Evolutionary conservation across 116 monocot species (phyloP).

Genomic region (Iris pallida): DNA sequence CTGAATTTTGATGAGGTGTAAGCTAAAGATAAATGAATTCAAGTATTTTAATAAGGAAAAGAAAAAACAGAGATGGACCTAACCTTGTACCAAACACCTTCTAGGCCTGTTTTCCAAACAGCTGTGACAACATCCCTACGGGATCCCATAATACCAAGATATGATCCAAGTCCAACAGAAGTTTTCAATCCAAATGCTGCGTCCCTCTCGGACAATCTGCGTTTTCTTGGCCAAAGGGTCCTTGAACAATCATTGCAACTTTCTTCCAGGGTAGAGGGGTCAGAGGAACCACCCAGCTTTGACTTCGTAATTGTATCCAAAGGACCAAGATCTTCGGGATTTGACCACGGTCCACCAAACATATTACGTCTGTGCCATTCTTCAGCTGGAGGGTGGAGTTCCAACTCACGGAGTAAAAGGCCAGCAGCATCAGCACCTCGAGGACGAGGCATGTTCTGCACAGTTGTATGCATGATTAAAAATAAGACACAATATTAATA

Average conservation of each 20-base stretch:
- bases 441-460: constrained; percentile 96
- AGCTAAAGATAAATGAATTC: no score
- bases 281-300: constrained; percentile 32
- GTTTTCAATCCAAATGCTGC: constrained; percentile 98
- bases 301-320: constrained; percentile 39
- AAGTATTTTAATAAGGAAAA: no score
- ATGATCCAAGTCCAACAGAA: constrained; percentile 82
- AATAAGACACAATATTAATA: background rate
- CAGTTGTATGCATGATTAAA: background rate
- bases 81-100: constrained; percentile 97
- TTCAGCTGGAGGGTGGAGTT: constrained; percentile 93
- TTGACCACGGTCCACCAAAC: constrained; percentile 98
- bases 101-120: constrained; percentile 87
- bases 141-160: constrained; percentile 98
- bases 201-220: constrained; percentile 91
- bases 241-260: constrained; percentile 24
- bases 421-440: constrained; percentile 98
- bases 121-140: constrained; percentile 92
- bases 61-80: background rate
- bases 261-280: constrained; percentile 17
- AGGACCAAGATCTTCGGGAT: constrained; percentile 73
- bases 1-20: no score
- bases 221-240: constrained; percentile 83
- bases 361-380: constrained; percentile 99
- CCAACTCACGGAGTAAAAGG: constrained; percentile 82